Percentiles rank a stretch among this genome's conserved stretches.
These are phyloP conservation scores for Chaetoceros muelleri DNA, from an alignment of 108 stramenopile genomes.

Conservation along the genomic window DNA sequence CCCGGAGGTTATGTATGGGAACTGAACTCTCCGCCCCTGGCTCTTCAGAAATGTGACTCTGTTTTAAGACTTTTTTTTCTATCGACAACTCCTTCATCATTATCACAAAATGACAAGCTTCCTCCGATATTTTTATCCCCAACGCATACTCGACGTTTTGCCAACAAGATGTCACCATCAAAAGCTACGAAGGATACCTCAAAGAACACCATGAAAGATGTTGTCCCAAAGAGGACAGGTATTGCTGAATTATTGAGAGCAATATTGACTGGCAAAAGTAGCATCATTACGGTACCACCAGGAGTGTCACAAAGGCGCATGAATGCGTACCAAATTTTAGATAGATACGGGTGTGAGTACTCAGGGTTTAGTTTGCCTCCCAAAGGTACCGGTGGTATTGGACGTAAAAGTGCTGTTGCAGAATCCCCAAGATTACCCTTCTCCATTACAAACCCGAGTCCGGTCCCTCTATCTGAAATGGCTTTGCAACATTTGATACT, in stretches of 20 bases:
- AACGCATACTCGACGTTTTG: not conserved
- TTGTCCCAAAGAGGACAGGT: not conserved
- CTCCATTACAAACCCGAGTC: constrained; percentile 54
- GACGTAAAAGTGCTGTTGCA: not conserved
- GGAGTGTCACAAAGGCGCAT: not conserved
- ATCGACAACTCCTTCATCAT: constrained; percentile 70
- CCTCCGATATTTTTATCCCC: constrained; percentile 41
- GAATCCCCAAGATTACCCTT: constrained; percentile 57
- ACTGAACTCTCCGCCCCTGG: constrained; percentile 18
- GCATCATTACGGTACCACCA: not conserved
- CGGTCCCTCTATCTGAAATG: constrained; percentile 46
- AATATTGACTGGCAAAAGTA: not conserved
- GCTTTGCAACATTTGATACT: constrained; percentile 45
- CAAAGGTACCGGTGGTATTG: constrained; percentile 16
- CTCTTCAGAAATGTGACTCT: constrained; percentile 9
- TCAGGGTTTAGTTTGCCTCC: constrained; percentile 58
- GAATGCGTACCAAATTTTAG: constrained; percentile 17
- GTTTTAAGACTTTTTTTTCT: constrained; percentile 39
- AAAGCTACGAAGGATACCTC: constrained; percentile 21
- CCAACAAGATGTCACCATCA: constrained; percentile 1
- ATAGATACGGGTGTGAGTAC: constrained; percentile 18
- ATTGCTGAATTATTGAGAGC: not conserved
- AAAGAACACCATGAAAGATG: constrained; percentile 5
- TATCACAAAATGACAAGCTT: constrained; percentile 51
- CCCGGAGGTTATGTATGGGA: constrained; percentile 73